These are phyloP conservation scores for Davidsoniella neocaledoniae DNA, from an alignment of 2,329 filamentous ascomycete species.

Conservation along the genomic window DNA sequence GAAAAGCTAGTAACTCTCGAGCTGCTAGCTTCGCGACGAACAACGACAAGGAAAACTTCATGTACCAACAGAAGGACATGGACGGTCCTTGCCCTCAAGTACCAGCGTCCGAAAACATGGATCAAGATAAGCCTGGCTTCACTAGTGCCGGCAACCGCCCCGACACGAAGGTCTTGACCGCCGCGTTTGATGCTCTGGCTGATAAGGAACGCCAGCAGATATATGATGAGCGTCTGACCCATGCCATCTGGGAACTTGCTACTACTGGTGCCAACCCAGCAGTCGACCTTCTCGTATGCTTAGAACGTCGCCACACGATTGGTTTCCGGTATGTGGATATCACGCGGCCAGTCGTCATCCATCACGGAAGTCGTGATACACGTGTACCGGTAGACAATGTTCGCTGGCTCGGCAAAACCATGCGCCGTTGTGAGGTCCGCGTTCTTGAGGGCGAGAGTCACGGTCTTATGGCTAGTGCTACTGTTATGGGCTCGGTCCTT, in stretches of 20 bases:
- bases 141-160: conserved; percentile 13
- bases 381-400: conserved; percentile 92
- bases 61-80: conserved; percentile 14
- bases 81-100: conserved; percentile 13
- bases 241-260: conserved; percentile 85
- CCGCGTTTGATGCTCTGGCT: conserved; percentile 42
- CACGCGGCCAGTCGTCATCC: conserved; percentile 76
- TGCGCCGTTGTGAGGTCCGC: conserved; percentile 82
- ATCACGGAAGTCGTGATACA: conserved; percentile 80
- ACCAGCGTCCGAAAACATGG: conserved; percentile 30
- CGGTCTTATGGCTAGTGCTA: conserved; percentile 85
- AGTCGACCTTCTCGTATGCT: conserved; percentile 78
- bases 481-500: conserved; percentile 84
- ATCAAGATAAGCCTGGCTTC: conserved; percentile 25
- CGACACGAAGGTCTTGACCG: conserved; percentile 25
- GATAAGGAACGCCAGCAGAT: conserved; percentile 55
- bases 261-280: conserved; percentile 87
- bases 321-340: conserved; percentile 97
- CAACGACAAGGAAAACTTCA: conserved; percentile 35
- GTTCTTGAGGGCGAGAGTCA: conserved; percentile 86
- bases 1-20: conserved; percentile 22
- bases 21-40: conserved; percentile 13
- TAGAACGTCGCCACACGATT: conserved; percentile 79
- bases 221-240: conserved; percentile 75
- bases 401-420: conserved; percentile 81